Evolutionary conservation across 1,284 basidiomycete genomes (phyloP).

Genomic region (Boletus subluridellus): DNA sequence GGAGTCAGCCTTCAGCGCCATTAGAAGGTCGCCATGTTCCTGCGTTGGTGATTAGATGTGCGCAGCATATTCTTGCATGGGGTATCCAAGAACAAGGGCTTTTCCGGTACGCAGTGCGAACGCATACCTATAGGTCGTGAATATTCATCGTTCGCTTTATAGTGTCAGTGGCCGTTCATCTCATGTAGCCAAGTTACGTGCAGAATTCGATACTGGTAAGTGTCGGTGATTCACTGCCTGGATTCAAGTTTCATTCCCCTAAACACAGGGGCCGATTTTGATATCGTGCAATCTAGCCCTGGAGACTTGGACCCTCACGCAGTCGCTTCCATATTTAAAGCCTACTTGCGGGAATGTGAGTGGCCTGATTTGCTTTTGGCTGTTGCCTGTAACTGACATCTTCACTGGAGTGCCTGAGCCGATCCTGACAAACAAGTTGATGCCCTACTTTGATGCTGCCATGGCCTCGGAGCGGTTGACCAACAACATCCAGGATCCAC

Average conservation of each 20-base stretch:
- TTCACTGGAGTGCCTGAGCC: constrained; percentile 69
- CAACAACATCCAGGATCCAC: constrained; percentile 29
- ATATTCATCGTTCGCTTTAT: constrained; percentile 15
- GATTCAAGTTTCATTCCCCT: constrained; percentile 8
- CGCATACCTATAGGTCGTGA: not conserved
- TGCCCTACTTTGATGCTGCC: constrained; percentile 73
- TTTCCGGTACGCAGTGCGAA: constrained; percentile 56
- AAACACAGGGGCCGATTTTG: constrained; percentile 72
- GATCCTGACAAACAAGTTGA: constrained; percentile 67
- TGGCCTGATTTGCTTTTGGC: constrained; percentile 12
- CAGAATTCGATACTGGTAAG: constrained; percentile 81
- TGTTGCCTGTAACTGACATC: constrained; percentile 11
- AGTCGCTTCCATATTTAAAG: constrained; percentile 83
- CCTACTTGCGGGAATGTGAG: constrained; percentile 75
- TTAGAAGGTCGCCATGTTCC: constrained; percentile 62
- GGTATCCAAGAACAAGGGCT: constrained; percentile 81
- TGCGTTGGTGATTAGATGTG: constrained; percentile 71
- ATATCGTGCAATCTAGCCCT: constrained; percentile 70
- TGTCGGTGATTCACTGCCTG: constrained; percentile 3
- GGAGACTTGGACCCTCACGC: constrained; percentile 89
- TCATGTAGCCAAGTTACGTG: constrained; percentile 70
- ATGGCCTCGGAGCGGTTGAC: constrained; percentile 53
- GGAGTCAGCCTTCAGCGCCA: constrained; percentile 30
- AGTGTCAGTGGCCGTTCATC: constrained; percentile 73
- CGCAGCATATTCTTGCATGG: constrained; percentile 76